These are phyloP conservation scores for Trichoderma polysporum DNA, from an alignment of 2,329 filamentous ascomycete genomes.

Conservation along the genomic window DNA sequence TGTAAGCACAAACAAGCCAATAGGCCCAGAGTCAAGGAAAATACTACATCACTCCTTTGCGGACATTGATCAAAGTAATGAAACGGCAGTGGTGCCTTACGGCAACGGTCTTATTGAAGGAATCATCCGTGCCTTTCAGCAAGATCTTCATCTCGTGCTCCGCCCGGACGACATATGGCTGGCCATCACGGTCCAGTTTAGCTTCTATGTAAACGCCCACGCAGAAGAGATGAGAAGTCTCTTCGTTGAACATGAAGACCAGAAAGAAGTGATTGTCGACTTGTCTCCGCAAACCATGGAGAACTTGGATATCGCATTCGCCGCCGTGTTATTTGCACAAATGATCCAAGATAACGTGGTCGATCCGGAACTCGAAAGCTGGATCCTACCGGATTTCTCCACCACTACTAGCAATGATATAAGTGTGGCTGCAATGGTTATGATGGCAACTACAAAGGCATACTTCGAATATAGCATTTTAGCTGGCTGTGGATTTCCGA, in stretches of 20 bases:
- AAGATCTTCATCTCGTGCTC: slow-evolving; percentile 26
- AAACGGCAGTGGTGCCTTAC: not conserved
- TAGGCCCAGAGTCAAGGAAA: not conserved
- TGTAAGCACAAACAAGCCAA: not conserved
- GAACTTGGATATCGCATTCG: not conserved
- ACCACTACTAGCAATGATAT: slow-evolving; percentile 15
- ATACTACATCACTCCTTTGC: not conserved
- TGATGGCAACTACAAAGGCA: slow-evolving; percentile 22
- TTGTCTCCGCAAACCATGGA: not conserved
- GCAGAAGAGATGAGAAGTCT: slow-evolving; percentile 19
- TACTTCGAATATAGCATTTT: slow-evolving; percentile 21
- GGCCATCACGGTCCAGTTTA: slow-evolving; percentile 29
- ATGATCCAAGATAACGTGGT: not conserved
- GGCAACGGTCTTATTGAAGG: not conserved
- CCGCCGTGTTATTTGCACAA: not conserved
- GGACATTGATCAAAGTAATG: not conserved
- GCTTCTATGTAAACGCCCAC: slow-evolving; percentile 23
- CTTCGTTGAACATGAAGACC: slow-evolving; percentile 21
- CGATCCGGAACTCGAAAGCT: not conserved
- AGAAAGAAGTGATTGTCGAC: not conserved
- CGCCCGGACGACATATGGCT: slow-evolving; percentile 32
- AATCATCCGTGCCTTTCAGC: slow-evolving; percentile 11
- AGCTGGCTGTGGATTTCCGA: slow-evolving; percentile 21
- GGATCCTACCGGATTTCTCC: slow-evolving; percentile 19
- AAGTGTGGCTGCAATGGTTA: slow-evolving; percentile 20